Conservation (phyloP, 108 stramenopile genomes). For the Conticribra guillardii region DNA sequence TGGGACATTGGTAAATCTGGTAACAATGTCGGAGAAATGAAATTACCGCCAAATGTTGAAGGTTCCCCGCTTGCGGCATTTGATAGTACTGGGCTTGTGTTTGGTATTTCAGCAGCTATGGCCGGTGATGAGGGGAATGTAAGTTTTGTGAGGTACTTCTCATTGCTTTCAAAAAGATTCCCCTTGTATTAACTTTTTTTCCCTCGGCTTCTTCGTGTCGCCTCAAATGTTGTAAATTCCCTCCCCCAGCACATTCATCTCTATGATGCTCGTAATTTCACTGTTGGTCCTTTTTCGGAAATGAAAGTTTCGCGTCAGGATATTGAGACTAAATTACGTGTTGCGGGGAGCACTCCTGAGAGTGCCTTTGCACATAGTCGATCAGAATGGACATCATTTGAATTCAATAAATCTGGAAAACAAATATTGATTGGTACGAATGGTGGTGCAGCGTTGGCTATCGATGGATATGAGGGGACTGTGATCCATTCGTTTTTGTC, state of each 20-base stretch:
- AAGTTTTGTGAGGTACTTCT: slow-evolving; percentile 18
- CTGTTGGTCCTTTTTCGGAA: slow-evolving; percentile 81
- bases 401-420: slow-evolving; percentile 78
- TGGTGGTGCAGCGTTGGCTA: slow-evolving; percentile 53
- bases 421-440: slow-evolving; percentile 68
- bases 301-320: slow-evolving; percentile 59
- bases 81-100: slow-evolving; percentile 85
- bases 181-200: not conserved
- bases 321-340: slow-evolving; percentile 48
- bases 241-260: slow-evolving; percentile 72
- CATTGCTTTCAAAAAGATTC: not conserved
- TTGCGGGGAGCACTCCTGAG: slow-evolving; percentile 33
- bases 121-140: slow-evolving; percentile 59
- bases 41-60: slow-evolving; percentile 56
- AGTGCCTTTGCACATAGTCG: slow-evolving; percentile 42
- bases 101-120: slow-evolving; percentile 68
- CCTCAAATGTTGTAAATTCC: slow-evolving; percentile 7
- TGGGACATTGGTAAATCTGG: slow-evolving; percentile 78
- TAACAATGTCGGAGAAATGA: slow-evolving; percentile 62
- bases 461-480: slow-evolving; percentile 84
- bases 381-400: slow-evolving; percentile 59
- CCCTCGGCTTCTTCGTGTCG: not conserved
- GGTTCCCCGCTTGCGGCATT: slow-evolving; percentile 63
- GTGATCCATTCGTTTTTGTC: slow-evolving; percentile 61
- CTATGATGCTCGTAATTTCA: slow-evolving; percentile 82